These are phyloP conservation scores for Daldinia grandis DNA, from an alignment of 495 filamentous ascomycete genomes.

Conservation along the genomic window DNA sequence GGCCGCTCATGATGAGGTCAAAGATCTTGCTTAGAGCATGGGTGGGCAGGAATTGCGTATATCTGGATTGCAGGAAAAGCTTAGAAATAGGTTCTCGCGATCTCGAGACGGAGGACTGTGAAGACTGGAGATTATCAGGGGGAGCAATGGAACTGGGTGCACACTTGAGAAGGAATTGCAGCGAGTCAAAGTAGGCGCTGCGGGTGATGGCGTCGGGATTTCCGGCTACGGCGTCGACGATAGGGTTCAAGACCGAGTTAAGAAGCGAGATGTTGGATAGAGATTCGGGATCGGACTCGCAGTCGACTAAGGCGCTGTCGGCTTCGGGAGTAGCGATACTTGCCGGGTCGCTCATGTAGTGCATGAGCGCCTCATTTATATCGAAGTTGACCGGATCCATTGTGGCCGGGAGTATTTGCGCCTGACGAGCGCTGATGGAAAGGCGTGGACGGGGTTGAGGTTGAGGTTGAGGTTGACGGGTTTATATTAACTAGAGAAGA, in stretches of 20 bases:
- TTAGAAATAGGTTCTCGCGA: conserved; percentile 60
- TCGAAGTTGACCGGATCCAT: conserved; percentile 90
- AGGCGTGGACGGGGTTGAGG: neutral
- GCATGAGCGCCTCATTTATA: conserved; percentile 93
- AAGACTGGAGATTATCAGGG: conserved; percentile 42
- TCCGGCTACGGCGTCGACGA: conserved; percentile 91
- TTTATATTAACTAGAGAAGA: conserved; percentile 3
- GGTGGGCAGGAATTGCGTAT: conserved; percentile 78
- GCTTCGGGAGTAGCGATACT: conserved; percentile 87
- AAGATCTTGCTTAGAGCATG: conserved; percentile 90
- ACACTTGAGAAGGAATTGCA: conserved; percentile 97
- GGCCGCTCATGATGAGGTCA: conserved; percentile 88
- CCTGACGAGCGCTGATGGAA: conserved; percentile 19
- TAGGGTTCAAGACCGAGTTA: conserved; percentile 86
- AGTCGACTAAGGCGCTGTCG: conserved; percentile 82
- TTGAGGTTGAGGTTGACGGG: neutral
- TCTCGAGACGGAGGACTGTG: conserved; percentile 21
- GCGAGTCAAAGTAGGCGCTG: conserved; percentile 82
- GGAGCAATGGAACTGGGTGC: conserved; percentile 67
- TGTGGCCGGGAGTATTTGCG: conserved; percentile 45
- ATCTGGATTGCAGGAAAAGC: conserved; percentile 77
- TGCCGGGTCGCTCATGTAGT: conserved; percentile 91
- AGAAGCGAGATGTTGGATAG: conserved; percentile 76
- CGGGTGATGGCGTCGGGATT: conserved; percentile 86
- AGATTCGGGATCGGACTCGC: conserved; percentile 89